These are phyloP conservation scores for Kuraishia ogatae DNA, from an alignment of 805 yeast genomes.

Conservation along the genomic window DNA sequence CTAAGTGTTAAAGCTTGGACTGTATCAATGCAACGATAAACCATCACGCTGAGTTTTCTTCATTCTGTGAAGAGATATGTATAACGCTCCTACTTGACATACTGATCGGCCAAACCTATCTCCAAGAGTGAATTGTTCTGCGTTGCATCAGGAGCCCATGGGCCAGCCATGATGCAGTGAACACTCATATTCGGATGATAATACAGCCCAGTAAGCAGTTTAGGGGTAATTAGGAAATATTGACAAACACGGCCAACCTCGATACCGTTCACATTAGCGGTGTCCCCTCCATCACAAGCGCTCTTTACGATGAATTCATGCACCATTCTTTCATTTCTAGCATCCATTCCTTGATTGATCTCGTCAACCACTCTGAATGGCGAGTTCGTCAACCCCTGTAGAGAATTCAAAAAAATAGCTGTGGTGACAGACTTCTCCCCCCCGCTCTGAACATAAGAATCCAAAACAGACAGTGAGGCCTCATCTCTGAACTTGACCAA, in stretches of 20 bases:
- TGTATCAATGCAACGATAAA: no score
- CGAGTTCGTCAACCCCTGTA: constrained; percentile 80
- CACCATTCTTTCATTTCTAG: constrained; percentile 79
- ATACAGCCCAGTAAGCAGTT: constrained; percentile 66
- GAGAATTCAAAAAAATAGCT: constrained; percentile 78
- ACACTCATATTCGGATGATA: constrained; percentile 77
- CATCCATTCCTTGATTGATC: constrained; percentile 98
- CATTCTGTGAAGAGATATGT: not conserved
- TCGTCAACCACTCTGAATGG: constrained; percentile 97
- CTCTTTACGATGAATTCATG: constrained; percentile 79
- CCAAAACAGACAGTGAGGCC: constrained; percentile 60
- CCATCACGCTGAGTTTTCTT: no score
- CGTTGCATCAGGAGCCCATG: constrained; percentile 15
- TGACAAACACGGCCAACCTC: constrained; percentile 30
- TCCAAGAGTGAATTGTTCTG: constrained; percentile 7
- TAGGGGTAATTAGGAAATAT: constrained; percentile 90
- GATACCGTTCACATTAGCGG: constrained; percentile 2
- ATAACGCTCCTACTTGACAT: constrained; percentile 5
- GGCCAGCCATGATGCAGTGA: constrained; percentile 69
- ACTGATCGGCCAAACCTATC: constrained; percentile 20
- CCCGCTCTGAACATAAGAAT: constrained; percentile 90
- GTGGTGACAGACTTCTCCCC: constrained; percentile 97
- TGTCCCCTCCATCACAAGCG: constrained; percentile 44
- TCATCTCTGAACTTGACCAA: constrained; percentile 78
- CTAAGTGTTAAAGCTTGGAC: no score